phyloP scores from a whole-genome alignment of 1,139 yeast species.

The Diutina siamensis region DNA sequence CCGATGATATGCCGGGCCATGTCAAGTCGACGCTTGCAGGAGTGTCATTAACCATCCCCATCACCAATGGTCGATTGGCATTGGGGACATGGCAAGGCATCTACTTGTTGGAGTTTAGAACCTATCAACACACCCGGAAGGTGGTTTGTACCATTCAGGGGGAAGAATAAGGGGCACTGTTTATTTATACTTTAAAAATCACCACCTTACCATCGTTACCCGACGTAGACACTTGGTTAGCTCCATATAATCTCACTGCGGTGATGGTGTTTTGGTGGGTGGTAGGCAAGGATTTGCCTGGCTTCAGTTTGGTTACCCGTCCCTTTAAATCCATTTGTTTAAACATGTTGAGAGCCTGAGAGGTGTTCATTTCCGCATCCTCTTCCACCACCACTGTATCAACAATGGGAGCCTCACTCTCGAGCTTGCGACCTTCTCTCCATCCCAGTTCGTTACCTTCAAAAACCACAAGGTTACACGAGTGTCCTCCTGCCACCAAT shows the following conservation, averaged over 20 bases:
- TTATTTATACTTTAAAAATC: conserved; percentile 26
- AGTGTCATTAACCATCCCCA: conserved; percentile 55
- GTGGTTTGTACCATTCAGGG: conserved; percentile 72
- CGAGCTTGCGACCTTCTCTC: conserved; percentile 41
- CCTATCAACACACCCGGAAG: conserved; percentile 48
- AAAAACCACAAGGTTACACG: conserved; percentile 82
- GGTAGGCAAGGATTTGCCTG: conserved; percentile 48
- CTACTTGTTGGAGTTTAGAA: conserved; percentile 63
- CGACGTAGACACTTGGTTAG: conserved; percentile 28
- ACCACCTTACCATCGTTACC: conserved; percentile 89
- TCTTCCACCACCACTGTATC: conserved; percentile 23
- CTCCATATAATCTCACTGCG: conserved; percentile 52
- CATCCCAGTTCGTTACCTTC: conserved; percentile 61
- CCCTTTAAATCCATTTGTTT: conserved; percentile 45
- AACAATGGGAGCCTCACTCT: conserved; percentile 21
- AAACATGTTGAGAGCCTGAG: conserved; percentile 89
- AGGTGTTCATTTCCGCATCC: conserved; percentile 53
- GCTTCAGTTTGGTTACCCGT: conserved; percentile 38
- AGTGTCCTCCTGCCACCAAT: conserved; percentile 77
- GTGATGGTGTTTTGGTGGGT: conserved; percentile 89
- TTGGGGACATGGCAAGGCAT: conserved; percentile 84
- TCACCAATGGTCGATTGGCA: conserved; percentile 52
- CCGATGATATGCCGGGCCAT: conserved; percentile 81
- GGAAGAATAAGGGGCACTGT: conserved; percentile 7
- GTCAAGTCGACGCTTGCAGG: conserved; percentile 59